These are phyloP conservation scores for Pythium angustatum DNA, from an alignment of 352 stramenopile genomes.

Conservation along the genomic window DNA sequence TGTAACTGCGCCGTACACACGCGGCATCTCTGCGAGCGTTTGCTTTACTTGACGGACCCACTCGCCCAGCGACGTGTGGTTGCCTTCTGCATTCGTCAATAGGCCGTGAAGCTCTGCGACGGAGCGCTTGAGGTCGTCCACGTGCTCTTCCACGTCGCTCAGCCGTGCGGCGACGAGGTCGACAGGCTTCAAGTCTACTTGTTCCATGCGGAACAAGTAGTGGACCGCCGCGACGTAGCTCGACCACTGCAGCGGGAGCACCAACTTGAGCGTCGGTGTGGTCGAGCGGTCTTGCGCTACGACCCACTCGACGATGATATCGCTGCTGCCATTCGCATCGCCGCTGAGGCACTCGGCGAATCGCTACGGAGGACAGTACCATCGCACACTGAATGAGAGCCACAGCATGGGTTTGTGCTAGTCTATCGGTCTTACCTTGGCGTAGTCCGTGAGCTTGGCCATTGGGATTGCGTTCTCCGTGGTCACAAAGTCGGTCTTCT, in stretches of 20 bases:
- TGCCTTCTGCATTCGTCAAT: background rate
- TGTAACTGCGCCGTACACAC: background rate
- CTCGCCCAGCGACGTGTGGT: background rate
- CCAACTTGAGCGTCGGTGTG: slow-evolving; percentile 5
- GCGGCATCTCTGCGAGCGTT: background rate
- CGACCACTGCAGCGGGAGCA: slow-evolving; percentile 5
- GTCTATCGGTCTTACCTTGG: background rate
- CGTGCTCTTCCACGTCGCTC: background rate
- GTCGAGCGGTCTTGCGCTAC: background rate
- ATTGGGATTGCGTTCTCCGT: slow-evolving; percentile 13
- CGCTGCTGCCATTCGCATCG: too few species aligned
- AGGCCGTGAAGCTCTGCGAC: background rate
- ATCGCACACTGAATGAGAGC: too few species aligned
- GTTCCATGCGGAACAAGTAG: slow-evolving; percentile 8
- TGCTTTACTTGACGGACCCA: background rate
- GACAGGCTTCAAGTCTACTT: slow-evolving; percentile 10
- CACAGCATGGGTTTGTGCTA: too few species aligned
- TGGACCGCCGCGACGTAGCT: slow-evolving; percentile 8
- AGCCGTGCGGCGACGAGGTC: slow-evolving; percentile 4
- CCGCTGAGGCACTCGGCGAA: slow-evolving; percentile 4
- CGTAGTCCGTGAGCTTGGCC: slow-evolving; percentile 6
- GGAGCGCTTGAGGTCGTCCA: background rate
- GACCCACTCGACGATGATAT: slow-evolving; percentile 4
- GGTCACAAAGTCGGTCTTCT: slow-evolving; percentile 9
- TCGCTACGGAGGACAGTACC: background rate